phyloP scores from a whole-genome alignment of 257 asterid genomes.

The Verbena officinalis region DNA sequence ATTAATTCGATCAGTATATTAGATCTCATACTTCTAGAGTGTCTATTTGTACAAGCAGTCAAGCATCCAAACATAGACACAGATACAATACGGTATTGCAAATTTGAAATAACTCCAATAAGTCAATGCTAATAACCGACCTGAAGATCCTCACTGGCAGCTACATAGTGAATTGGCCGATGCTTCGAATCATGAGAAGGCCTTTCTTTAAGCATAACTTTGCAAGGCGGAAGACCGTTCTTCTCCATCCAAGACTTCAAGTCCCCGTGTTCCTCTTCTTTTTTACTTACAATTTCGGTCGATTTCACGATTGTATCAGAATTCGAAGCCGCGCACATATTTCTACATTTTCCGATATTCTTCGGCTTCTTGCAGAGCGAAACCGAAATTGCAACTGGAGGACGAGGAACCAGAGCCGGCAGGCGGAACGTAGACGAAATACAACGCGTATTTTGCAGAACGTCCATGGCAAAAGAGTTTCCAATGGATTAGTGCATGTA shows the following conservation, averaged over 20 bases:
- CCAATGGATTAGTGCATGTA: constrained; percentile 30
- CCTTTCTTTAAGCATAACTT: constrained; percentile 72
- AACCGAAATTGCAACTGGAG: constrained; percentile 38
- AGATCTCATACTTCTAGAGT: constrained; percentile 16
- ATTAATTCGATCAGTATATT: constrained; percentile 1
- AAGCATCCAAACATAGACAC: neutral
- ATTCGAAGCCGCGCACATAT: constrained; percentile 53
- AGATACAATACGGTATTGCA: constrained; percentile 4
- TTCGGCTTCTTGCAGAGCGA: constrained; percentile 33
- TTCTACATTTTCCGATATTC: constrained; percentile 35
- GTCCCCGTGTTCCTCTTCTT: constrained; percentile 51
- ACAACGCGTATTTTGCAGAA: constrained; percentile 55
- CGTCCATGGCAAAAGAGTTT: constrained; percentile 51
- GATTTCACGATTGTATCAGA: constrained; percentile 68
- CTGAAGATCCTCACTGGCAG: constrained; percentile 94
- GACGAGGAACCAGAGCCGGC: constrained; percentile 42
- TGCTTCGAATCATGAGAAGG: constrained; percentile 66
- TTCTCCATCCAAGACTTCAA: constrained; percentile 92
- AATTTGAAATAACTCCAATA: constrained; percentile 3
- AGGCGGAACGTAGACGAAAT: constrained; percentile 53
- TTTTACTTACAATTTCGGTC: constrained; percentile 42
- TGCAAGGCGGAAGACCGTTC: constrained; percentile 90
- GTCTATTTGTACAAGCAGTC: constrained; percentile 3
- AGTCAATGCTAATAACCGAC: constrained; percentile 35
- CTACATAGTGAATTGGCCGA: constrained; percentile 81